Evolutionary conservation across 345 rosid genomes (phyloP).

Genomic region (Hirschfeldia incana): DNA sequence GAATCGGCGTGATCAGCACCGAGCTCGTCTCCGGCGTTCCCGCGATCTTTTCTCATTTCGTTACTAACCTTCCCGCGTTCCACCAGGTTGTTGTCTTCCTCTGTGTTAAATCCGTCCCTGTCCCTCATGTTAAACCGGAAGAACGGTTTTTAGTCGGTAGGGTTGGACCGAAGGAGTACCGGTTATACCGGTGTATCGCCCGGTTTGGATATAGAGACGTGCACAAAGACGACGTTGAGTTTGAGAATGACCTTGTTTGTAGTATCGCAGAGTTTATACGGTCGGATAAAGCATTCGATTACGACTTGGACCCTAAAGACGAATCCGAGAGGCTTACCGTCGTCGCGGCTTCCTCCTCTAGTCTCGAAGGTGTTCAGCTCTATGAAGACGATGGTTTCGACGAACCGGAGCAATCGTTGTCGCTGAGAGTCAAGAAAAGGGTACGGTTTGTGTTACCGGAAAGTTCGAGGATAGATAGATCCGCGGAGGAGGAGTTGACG

Average conservation of each 20-base stretch:
- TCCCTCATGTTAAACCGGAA: conserved; percentile 83
- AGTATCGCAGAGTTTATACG: conserved; percentile 84
- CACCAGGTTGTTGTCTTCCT: conserved; percentile 93
- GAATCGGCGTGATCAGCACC: conserved; percentile 90
- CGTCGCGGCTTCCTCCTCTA: conserved; percentile 68
- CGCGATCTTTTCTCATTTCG: conserved; percentile 92
- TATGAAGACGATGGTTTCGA: conserved; percentile 43
- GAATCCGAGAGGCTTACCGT: conserved; percentile 70
- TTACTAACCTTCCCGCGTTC: conserved; percentile 95
- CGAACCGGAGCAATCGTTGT: conserved; percentile 20
- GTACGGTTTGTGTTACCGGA: conserved; percentile 84
- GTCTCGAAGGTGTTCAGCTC: conserved; percentile 53
- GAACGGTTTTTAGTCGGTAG: conserved; percentile 88
- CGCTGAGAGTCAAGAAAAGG: conserved; percentile 50
- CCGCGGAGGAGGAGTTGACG: conserved; percentile 58
- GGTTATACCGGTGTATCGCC: conserved; percentile 84
- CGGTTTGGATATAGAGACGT: conserved; percentile 88
- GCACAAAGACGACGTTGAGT: conserved; percentile 82
- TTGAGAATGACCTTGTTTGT: conserved; percentile 79
- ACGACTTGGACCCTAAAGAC: conserved; percentile 31
- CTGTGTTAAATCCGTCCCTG: conserved; percentile 88
- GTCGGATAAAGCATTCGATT: conserved; percentile 48
- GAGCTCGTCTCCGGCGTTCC: conserved; percentile 96
- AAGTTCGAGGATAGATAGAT: conserved; percentile 46
- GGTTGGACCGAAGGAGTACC: conserved; percentile 81